Evolutionary conservation across 768 basidiomycete species (phyloP), one percentile per base, ranked within the genome.

Genomic region (Psilocybe tampanensis): DNA sequence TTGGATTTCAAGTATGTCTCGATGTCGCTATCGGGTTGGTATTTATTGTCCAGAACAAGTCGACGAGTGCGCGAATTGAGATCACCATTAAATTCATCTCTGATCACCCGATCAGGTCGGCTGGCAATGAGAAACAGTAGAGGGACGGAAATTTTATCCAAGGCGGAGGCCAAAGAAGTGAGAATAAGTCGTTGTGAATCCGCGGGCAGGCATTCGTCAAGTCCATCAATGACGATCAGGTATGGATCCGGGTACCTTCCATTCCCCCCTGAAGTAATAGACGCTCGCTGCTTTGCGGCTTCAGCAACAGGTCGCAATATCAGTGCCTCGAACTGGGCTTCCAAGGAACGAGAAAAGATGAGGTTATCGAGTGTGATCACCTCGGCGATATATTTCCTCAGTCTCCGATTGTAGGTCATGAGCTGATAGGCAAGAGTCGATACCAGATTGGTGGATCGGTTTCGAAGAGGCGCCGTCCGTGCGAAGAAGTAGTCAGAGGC

Each of bases 81-180:
- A 22, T 21, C 18, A 11, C 18, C 36, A 18, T 56, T 34, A 44
- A 55, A 55, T n/a, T 43, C 44, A 13, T 21, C 44, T 18, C 19
- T 21, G 23, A 55, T 55, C 11, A 24, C 19, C 8, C 21, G 29
- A 21, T 55, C 44, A 4, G 44, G 44, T 3, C 54, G 26, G 32
- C 54, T 55, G 2, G 54, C 54, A 15, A 55, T 29, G 6, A 55
- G 54, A 17, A 55, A 36, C 5, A 45, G 24, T 8, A 55, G 24
- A 15, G 54, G 44, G 3, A 47, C 22, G 21, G 29, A 12, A 5
- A 21, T 7, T 17, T 47, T 17, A 17, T 26, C 8, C 3, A 24
- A 12, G 15, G 23, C 45, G 4, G 45, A 23, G 29, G 45, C 8
- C 15, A 47, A 12, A 17, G 22, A 15, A 12, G 45, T 19, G 29